phyloP scores from a whole-genome alignment of 345 rosid species.

The Bruguiera gymnorhiza region DNA sequence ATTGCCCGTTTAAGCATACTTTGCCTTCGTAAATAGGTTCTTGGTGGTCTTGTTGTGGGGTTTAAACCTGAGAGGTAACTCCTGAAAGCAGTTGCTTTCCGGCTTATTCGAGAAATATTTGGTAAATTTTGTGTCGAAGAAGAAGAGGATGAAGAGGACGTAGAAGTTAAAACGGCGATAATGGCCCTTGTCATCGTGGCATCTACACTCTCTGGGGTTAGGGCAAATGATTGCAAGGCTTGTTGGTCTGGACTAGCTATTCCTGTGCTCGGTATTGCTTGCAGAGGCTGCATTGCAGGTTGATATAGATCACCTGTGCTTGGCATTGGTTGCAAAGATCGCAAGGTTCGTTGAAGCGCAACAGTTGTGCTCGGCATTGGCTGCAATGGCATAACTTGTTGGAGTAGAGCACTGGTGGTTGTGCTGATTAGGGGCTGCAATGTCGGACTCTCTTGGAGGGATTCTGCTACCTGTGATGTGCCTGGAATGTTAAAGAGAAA shows the following conservation, averaged over 20 bases:
- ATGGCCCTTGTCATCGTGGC: slow-evolving; percentile 54
- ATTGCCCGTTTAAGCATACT: slow-evolving; percentile 56
- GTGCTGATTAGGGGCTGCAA: background rate
- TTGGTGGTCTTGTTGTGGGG: slow-evolving; percentile 8
- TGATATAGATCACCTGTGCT: slow-evolving; percentile 1
- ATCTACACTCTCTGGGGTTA: slow-evolving; percentile 8
- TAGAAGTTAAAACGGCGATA: slow-evolving; percentile 48
- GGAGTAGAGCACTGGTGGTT: slow-evolving; percentile 12
- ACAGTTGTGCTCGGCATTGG: background rate
- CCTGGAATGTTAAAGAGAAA: slow-evolving; percentile 45
- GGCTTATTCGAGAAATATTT: slow-evolving; percentile 4
- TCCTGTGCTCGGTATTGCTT: background rate
- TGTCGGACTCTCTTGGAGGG: slow-evolving; percentile 4
- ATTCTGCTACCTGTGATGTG: slow-evolving; percentile 27
- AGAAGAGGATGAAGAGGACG: slow-evolving; percentile 45
- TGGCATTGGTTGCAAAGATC: background rate
- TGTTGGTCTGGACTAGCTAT: slow-evolving; percentile 30
- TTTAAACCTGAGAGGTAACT: slow-evolving; percentile 22
- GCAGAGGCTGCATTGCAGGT: background rate
- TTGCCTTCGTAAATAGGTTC: slow-evolving; percentile 20
- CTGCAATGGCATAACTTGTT: background rate
- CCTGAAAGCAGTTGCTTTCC: slow-evolving; percentile 43
- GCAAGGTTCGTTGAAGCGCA: slow-evolving; percentile 11
- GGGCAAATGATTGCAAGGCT: slow-evolving; percentile 33
- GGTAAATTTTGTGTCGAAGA: slow-evolving; percentile 30